A percentile compares a stretch with the other conserved stretches of the same genome.
phyloP scores from a whole-genome alignment of 1,284 basidiomycete species.

The Schizopora paradoxa region DNA sequence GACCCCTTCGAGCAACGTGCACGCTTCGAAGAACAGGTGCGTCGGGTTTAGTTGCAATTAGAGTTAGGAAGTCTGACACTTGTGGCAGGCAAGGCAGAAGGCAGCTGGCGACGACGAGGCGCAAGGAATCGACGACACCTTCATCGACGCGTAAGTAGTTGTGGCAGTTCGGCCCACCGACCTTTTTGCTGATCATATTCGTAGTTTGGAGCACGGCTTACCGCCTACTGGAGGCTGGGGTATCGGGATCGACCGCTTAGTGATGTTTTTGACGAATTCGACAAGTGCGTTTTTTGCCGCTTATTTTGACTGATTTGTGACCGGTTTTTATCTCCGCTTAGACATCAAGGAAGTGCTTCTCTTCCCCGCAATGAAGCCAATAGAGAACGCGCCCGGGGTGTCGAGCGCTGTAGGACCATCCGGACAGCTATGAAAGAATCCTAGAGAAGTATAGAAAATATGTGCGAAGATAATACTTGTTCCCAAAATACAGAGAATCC shows the following conservation, averaged over 20 bases:
- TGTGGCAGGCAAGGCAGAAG: conserved; percentile 75
- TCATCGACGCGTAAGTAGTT: conserved; percentile 76
- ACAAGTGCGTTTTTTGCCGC: conserved; percentile 53
- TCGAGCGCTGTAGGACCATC: conserved; percentile 21
- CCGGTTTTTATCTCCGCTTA: conserved; percentile 29
- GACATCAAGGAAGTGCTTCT: conserved; percentile 88
- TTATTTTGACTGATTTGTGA: neutral
- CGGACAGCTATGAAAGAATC: conserved; percentile 23
- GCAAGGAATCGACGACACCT: conserved; percentile 94
- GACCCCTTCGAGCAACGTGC: conserved; percentile 95
- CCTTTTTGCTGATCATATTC: conserved; percentile 3
- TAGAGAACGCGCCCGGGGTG: conserved; percentile 37
- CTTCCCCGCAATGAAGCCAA: conserved; percentile 89
- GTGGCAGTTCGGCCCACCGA: neutral
- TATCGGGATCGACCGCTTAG: conserved; percentile 87
- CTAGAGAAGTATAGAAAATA: no score
- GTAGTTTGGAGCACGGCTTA: conserved; percentile 91
- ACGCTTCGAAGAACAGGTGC: conserved; percentile 91
- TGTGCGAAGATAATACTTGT: no score
- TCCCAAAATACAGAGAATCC: no score
- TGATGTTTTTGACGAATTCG: conserved; percentile 95
- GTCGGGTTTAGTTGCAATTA: conserved; percentile 17
- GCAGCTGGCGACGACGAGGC: conserved; percentile 97
- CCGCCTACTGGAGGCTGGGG: conserved; percentile 98
- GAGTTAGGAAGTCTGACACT: conserved; percentile 2